phyloP scores from a whole-genome alignment of 257 asterid genomes.

The Buddleja alternifolia region DNA sequence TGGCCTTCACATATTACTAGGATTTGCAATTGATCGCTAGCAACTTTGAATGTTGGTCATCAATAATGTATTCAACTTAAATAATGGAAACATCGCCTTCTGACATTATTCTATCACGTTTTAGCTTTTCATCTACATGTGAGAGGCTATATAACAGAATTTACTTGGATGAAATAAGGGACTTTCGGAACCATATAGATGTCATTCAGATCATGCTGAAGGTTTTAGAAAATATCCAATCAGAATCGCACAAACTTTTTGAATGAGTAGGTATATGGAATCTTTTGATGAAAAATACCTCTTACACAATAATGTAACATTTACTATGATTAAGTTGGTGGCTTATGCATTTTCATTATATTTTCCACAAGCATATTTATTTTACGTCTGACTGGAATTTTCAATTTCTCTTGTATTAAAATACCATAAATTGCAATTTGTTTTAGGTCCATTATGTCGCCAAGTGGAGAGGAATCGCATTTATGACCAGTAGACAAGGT shows the following conservation, averaged over 20 bases:
- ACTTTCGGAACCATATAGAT: not conserved
- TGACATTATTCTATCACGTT: not conserved
- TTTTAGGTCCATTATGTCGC: slow-evolving; percentile 93
- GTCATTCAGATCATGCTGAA: not conserved
- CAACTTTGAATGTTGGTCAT: not conserved
- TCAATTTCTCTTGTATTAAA: not conserved
- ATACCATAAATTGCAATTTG: slow-evolving; percentile 8
- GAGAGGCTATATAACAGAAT: not conserved
- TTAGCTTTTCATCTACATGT: not conserved
- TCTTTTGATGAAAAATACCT: too few relatives aligned
- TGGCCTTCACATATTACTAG: too few relatives aligned
- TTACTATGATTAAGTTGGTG: not conserved
- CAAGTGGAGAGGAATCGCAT: slow-evolving; percentile 88
- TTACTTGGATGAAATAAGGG: not conserved
- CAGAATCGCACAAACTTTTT: too few relatives aligned
- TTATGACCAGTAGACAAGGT: slow-evolving; percentile 96
- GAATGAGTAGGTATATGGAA: too few relatives aligned
- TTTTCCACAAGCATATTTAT: not conserved
- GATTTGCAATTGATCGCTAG: too few relatives aligned
- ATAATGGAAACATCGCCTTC: not conserved
- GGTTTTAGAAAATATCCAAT: too few relatives aligned
- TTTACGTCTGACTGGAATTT: not conserved
- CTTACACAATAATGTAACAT: too few relatives aligned
- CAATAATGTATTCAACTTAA: not conserved
- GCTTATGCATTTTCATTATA: not conserved